Evolutionary conservation across 768 basidiomycete genomes (phyloP), one percentile per base, ranked within the genome.

Genomic region (Antrodiella citrinella): DNA sequence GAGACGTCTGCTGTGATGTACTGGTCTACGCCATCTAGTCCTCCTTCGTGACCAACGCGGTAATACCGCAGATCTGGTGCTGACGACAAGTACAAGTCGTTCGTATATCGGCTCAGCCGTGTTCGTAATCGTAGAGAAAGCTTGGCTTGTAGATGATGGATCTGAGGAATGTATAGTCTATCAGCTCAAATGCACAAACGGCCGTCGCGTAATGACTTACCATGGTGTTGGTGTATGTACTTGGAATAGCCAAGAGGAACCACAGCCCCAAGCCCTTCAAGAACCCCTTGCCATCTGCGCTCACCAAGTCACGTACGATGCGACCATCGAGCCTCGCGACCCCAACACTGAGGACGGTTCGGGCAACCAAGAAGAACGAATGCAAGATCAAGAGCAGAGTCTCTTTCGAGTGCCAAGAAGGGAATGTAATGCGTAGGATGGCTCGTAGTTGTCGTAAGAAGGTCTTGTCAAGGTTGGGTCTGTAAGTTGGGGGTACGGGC

Each of bases 211-310:
- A 22, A 59, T 30, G 15, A 52, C 70, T 45, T 25, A 89, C 91
- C 90, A 97, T 92, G 1, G 90, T 84, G 62, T 98, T 98, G 0
- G 95, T 98, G 63, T 92, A 93, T 19, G 91, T 92, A 61, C 89
- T 91, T 0, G 95, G 95, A 21, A 98, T 75, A 1, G 93, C 91
- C 9, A 98, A 74, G 9, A 81, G 70, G 61, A 94, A 96, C 95
- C 95, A 98, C 49, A 90, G 71, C 0, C 72, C 85, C 1, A 98
- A 67, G 1, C 93, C 94, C 48, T 71, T 77, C 15, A 91, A 56
- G 62, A 97, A 97, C 0, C 91, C 92, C 46, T 75, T 75, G 0
- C 82, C 87, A 60, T 98, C 82, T 0, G 91, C 93, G 43, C 82
- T 88, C 50, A 88, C 93, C 52, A 98, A 69, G 65, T 93, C 87